phyloP scores from a whole-genome alignment of 2,329 filamentous ascomycete genomes.

The Fragosphaeria purpurea region DNA sequence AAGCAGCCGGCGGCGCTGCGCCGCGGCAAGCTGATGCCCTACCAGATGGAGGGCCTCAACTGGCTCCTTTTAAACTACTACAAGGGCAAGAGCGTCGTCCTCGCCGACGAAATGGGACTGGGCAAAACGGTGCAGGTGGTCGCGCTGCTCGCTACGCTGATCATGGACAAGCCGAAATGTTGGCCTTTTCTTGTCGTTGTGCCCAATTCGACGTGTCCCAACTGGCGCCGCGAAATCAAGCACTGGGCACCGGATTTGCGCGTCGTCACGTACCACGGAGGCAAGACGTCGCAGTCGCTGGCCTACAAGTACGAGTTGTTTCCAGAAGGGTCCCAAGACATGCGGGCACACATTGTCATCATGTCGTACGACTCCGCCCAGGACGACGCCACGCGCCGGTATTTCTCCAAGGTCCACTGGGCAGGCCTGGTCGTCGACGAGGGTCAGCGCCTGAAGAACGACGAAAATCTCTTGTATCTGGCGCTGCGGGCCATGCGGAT shows the following conservation, averaged over 20 bases:
- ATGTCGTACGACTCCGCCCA: constrained; percentile 88
- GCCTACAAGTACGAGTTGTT: constrained; percentile 81
- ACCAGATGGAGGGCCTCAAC: constrained; percentile 86
- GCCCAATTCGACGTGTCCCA: constrained; percentile 91
- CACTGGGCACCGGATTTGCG: constrained; percentile 79
- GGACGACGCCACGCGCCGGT: constrained; percentile 55
- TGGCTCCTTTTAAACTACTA: constrained; percentile 93
- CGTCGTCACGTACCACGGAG: constrained; percentile 89
- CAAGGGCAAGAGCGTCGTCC: constrained; percentile 69
- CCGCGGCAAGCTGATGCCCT: constrained; percentile 72
- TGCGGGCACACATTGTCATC: constrained; percentile 84
- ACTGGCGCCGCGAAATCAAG: constrained; percentile 94
- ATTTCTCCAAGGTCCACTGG: constrained; percentile 70
- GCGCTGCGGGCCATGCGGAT: constrained; percentile 64
- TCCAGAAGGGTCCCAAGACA: constrained; percentile 50
- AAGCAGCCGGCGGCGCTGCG: constrained; percentile 64
- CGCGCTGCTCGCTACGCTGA: constrained; percentile 64
- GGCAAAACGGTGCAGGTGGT: constrained; percentile 96
- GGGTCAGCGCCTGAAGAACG: constrained; percentile 90
- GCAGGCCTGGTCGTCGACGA: constrained; percentile 86
- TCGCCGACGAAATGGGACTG: constrained; percentile 96
- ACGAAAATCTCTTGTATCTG: constrained; percentile 71
- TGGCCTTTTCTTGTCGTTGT: constrained; percentile 92
- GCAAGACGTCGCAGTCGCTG: constrained; percentile 61
- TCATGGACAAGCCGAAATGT: constrained; percentile 57